Percentiles rank a stretch among this genome's conserved stretches.
Conservation (phyloP, 129 eudicot genomes). For the Helianthus annuus region HanXRQr2.0-SUNRISE NC_035439.2:135800861-135801360, state of each 20-base stretch:
- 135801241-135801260: conserved; percentile 8
- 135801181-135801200: conserved; percentile 25
- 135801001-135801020: conserved; percentile 90
- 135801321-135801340: background rate
- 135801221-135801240: conserved; percentile 14
- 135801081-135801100: conserved; percentile 15
- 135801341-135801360: background rate
- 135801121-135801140: conserved; percentile 20
- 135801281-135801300: background rate
- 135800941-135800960: conserved; percentile 83
- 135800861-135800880: conserved; percentile 67
- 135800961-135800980: conserved; percentile 85
- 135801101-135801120: conserved; percentile 23
- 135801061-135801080: background rate
- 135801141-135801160: conserved; percentile 18
- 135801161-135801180: background rate
- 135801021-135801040: conserved; percentile 37
- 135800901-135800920: conserved; percentile 85
- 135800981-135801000: conserved; percentile 96
- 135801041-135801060: background rate
- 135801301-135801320: background rate
- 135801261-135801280: conserved; percentile 3
- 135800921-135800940: conserved; percentile 77
- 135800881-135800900: conserved; percentile 90
- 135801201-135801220: conserved; percentile 30